Conservation (phyloP, 2,329 filamentous ascomycete species). For the Sordariomycetes sp. region DNA sequence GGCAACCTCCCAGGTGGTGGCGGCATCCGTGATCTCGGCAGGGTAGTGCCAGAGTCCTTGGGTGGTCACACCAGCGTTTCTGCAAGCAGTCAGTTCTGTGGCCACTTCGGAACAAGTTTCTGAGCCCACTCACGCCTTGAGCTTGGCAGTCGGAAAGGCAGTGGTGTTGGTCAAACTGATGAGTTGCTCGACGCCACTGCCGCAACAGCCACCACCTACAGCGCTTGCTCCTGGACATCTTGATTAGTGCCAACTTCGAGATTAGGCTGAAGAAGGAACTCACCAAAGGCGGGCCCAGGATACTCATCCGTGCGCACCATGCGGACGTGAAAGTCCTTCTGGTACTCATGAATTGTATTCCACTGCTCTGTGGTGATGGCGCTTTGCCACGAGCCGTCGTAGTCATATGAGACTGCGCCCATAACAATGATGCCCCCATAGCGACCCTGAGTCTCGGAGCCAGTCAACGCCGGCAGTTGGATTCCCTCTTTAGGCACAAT, state of each 20-base stretch:
- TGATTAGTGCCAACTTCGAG: background rate
- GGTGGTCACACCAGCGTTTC: constrained; percentile 35
- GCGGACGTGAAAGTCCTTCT: constrained; percentile 45
- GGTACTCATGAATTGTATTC: constrained; percentile 46
- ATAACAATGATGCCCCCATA: constrained; percentile 50
- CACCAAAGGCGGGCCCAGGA: constrained; percentile 40
- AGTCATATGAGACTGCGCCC: constrained; percentile 45
- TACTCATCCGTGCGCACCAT: constrained; percentile 53
- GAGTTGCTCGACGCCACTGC: constrained; percentile 35
- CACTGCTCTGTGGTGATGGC: constrained; percentile 48
- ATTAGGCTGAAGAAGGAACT: constrained; percentile 7
- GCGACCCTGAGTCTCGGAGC: constrained; percentile 37
- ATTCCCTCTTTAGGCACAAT: constrained; percentile 43
- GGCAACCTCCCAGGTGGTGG: constrained; percentile 44
- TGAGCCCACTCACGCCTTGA: constrained; percentile 28
- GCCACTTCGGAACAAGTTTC: background rate
- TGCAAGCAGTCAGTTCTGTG: constrained; percentile 6
- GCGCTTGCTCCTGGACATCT: background rate
- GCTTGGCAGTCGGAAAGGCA: constrained; percentile 43
- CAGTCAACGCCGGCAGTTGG: constrained; percentile 41
- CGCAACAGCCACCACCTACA: constrained; percentile 31
- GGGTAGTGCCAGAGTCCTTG: constrained; percentile 49
- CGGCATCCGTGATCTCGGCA: constrained; percentile 41
- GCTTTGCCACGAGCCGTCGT: constrained; percentile 35
- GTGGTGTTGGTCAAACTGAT: constrained; percentile 44